Evolutionary conservation across 306 rosid genomes (phyloP), one percentile per base, ranked within the genome.

Genomic region (Rosa multiflora): DNA sequence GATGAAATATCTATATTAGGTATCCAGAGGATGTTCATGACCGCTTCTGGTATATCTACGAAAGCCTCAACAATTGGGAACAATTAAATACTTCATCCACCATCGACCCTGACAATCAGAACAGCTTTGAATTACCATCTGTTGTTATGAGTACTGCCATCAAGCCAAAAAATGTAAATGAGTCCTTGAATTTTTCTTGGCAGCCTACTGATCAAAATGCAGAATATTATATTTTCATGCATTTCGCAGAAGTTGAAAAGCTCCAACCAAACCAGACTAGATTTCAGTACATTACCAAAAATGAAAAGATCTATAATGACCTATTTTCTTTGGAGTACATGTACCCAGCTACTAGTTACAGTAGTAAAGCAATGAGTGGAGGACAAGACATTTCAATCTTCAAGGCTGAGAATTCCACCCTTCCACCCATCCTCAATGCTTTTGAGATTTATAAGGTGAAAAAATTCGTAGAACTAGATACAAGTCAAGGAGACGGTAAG

Each of bases 1-100:
- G 43, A 13, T 53, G 39, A 73, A 69, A 12, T 51, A 23, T 52
- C 15, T 76, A 17, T 48, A 4, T 29, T 21, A 86, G 90, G 84
- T 89, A 70, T 49, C 76, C 62, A 39, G 26, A 6, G 0, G 92
- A 89, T 77, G 37, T 53, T 14, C 78, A 80, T 51, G 92, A 89
- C 49, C 87, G 90, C n/a, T 0, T 32, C 5, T 88, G 92, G 88
- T 0, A 1, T 8, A 68, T 61, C 8, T 46, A 39, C 23, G n/a
- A 23, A 39, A 10, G 3, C 69, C 13, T 4, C 0, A 2, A 11
- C 0, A 3, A 4, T 15, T 75, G 85, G 81, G 55, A 66, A 73
- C 52, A 18, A 10, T 10, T 67, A 10, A 48, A 17, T 3, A 46
- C 73, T 6, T 4, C 63, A 0, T 44, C 4, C 9, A 26, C 70